Evolutionary conservation across 371 early-diverging fungal genomes (phyloP).

Genomic region (Apophysomyces variabilis): DNA sequence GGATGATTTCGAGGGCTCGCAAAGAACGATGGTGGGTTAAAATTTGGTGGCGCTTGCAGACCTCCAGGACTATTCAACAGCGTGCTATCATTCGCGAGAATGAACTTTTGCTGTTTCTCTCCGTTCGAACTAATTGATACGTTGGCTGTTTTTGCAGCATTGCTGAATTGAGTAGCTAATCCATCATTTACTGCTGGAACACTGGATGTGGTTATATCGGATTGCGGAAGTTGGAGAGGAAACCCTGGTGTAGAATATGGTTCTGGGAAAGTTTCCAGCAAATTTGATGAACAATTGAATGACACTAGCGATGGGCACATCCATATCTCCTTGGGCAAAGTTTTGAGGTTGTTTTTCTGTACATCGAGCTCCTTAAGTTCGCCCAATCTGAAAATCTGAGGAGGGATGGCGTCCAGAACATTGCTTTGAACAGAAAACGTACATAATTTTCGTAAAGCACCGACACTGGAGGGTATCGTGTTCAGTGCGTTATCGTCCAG

Average conservation of each 20-base stretch:
- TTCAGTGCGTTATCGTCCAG: slow-evolving; percentile 80
- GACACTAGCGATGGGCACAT: slow-evolving; percentile 74
- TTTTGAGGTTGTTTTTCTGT: slow-evolving; percentile 70
- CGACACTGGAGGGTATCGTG: slow-evolving; percentile 67
- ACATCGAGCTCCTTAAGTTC: slow-evolving; percentile 43
- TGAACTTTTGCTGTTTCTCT: not conserved
- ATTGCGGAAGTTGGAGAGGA: slow-evolving; percentile 21
- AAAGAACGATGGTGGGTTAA: slow-evolving; percentile 56
- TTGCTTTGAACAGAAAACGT: slow-evolving; percentile 76
- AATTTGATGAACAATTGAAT: slow-evolving; percentile 74
- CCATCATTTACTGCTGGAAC: not conserved
- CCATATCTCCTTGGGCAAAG: slow-evolving; percentile 89
- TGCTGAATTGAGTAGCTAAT: not conserved
- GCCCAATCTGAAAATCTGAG: slow-evolving; percentile 36
- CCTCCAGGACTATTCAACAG: not conserved
- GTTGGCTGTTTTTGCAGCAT: slow-evolving; percentile 21
- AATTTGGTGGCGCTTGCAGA: slow-evolving; percentile 35
- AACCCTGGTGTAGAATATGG: slow-evolving; percentile 28
- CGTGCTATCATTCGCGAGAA: not conserved
- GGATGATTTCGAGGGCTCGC: slow-evolving; percentile 55
- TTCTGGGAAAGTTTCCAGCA: slow-evolving; percentile 56
- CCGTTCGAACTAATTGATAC: slow-evolving; percentile 14
- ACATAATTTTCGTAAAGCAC: slow-evolving; percentile 54
- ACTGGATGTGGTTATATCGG: not conserved
- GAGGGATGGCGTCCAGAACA: slow-evolving; percentile 59